Evolutionary conservation across 2,329 filamentous ascomycete species (phyloP).

Genomic region (Alternaria triticina): DNA sequence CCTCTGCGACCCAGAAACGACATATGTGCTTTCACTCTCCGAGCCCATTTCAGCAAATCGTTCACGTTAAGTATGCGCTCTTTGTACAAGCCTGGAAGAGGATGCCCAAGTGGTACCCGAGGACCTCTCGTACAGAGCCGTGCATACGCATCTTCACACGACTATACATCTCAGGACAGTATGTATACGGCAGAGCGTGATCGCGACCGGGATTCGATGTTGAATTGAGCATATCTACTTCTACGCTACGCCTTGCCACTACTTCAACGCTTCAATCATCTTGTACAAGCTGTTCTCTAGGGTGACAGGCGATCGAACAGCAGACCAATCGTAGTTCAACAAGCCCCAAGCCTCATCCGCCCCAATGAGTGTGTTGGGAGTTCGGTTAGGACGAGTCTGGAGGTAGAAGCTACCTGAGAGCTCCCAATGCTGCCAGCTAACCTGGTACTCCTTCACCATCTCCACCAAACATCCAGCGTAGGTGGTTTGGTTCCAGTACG

Average conservation of each 20-base stretch:
- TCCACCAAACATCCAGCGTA: constrained; percentile 41
- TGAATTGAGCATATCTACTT: neutral
- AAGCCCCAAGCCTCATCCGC: constrained; percentile 42
- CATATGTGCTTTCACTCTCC: neutral
- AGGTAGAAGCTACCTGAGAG: constrained; percentile 40
- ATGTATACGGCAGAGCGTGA: neutral
- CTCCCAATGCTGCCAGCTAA: constrained; percentile 42
- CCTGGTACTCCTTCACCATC: constrained; percentile 41
- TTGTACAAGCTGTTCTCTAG: constrained; percentile 42
- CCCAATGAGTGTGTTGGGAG: constrained; percentile 34
- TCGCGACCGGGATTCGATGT: neutral
- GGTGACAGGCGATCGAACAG: constrained; percentile 34
- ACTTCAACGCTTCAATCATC: constrained; percentile 37
- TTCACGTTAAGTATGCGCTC: neutral
- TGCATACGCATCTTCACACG: neutral
- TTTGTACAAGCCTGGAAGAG: neutral
- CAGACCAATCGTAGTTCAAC: constrained; percentile 39
- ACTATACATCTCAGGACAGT: neutral
- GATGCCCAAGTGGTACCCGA: neutral
- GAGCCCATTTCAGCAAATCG: neutral
- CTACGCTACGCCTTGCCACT: neutral
- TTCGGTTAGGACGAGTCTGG: constrained; percentile 48
- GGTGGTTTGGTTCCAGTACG: constrained; percentile 43
- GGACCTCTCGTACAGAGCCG: neutral
- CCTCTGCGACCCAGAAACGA: too few species aligned